Conservation (phyloP, 2,329 filamentous ascomycete species). For the Nigrograna mackinnonii region DNA sequence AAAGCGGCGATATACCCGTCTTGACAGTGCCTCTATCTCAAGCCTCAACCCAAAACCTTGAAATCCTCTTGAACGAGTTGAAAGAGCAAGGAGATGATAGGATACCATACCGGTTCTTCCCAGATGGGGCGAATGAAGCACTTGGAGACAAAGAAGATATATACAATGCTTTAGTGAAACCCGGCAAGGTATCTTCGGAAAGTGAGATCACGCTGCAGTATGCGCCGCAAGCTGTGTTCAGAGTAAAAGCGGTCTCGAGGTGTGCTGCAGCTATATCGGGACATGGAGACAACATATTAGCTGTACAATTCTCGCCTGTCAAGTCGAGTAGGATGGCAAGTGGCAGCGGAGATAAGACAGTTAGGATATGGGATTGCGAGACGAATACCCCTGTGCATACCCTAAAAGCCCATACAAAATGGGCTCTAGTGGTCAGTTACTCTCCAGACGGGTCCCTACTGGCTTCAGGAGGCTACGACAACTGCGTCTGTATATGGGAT, state of each 20-base stretch:
- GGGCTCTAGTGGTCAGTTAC: slow-evolving; percentile 88
- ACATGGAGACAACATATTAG: slow-evolving; percentile 88
- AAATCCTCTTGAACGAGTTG: slow-evolving; percentile 82
- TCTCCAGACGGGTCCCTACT: slow-evolving; percentile 80
- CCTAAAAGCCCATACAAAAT: slow-evolving; percentile 82
- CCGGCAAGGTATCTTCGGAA: slow-evolving; percentile 57
- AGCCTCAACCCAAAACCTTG: slow-evolving; percentile 86
- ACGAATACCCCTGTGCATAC: slow-evolving; percentile 88
- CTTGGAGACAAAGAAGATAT: slow-evolving; percentile 50
- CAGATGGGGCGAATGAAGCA: slow-evolving; percentile 48
- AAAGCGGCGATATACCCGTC: slow-evolving; percentile 70
- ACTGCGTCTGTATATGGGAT: slow-evolving; percentile 88
- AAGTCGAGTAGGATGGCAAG: slow-evolving; percentile 79
- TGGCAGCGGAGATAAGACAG: slow-evolving; percentile 88
- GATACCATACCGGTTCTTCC: slow-evolving; percentile 69
- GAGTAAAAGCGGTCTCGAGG: slow-evolving; percentile 87
- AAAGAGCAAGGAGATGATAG: slow-evolving; percentile 68
- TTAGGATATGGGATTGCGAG: slow-evolving; percentile 91
- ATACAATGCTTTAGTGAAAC: slow-evolving; percentile 43
- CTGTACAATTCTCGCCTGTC: slow-evolving; percentile 81
- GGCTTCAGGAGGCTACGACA: slow-evolving; percentile 92
- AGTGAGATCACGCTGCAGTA: slow-evolving; percentile 65
- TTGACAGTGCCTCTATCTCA: slow-evolving; percentile 77
- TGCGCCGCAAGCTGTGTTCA: slow-evolving; percentile 88
- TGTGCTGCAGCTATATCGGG: slow-evolving; percentile 87